Conservation (phyloP, 352 stramenopile species). For the Blastocystis sp. region DNA sequence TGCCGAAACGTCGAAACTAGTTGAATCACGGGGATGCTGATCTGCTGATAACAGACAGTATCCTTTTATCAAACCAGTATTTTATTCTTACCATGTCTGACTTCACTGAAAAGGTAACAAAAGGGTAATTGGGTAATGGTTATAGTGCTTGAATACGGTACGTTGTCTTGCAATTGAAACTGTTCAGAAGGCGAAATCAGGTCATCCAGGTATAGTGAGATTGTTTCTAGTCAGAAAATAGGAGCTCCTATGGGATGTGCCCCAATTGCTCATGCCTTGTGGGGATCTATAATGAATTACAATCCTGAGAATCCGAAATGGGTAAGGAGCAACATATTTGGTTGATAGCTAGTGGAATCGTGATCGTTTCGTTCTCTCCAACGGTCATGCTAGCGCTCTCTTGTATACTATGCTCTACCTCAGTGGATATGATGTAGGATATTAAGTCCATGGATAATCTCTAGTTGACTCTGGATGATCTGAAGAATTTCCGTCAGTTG, state of each 20-base stretch:
- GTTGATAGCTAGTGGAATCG: slow-evolving; percentile 87
- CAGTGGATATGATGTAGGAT: slow-evolving; percentile 85
- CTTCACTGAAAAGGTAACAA: slow-evolving; percentile 61
- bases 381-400: slow-evolving; percentile 95
- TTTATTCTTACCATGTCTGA: slow-evolving; percentile 35
- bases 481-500: slow-evolving; percentile 93
- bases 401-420: slow-evolving; percentile 99
- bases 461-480: slow-evolving; percentile 83
- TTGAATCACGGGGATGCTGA: not conserved
- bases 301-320: slow-evolving; percentile 77
- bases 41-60: not conserved
- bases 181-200: slow-evolving; percentile 91
- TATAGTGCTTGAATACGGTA: slow-evolving; percentile 94
- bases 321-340: slow-evolving; percentile 83
- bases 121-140: not conserved
- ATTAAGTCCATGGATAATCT: not conserved
- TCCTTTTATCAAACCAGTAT: not conserved
- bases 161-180: slow-evolving; percentile 93
- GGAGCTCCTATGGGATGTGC: slow-evolving; percentile 95
- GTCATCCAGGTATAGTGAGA: slow-evolving; percentile 82
- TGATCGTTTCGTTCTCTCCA: slow-evolving; percentile 97
- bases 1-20: not conserved
- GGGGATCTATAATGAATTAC: slow-evolving; percentile 85
- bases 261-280: slow-evolving; percentile 94
- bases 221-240: slow-evolving; percentile 30